Evolutionary conservation across 2,329 filamentous ascomycete genomes (phyloP), one percentile per base, ranked within the genome.

Genomic region (Cercospora nicotianae): DNA sequence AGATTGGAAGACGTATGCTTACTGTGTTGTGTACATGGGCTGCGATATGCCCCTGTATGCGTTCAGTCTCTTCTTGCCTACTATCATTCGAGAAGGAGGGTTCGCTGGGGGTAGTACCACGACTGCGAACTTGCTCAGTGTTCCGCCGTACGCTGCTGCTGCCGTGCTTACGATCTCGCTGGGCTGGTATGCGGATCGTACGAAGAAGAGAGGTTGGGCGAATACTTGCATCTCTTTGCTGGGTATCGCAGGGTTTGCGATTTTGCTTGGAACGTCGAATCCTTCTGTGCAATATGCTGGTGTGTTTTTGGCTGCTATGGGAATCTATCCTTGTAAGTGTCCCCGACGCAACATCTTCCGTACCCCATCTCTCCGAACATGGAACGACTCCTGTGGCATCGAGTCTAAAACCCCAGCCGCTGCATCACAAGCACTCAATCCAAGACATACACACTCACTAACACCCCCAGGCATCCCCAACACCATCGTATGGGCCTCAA

Each of bases 401-500:
- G n/a, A n/a, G n/a, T n/a, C n/a, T n/a, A n/a, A n/a, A n/a, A n/a
- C n/a, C n/a, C n/a, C n/a, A n/a, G n/a, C n/a, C n/a, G n/a, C n/a
- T n/a, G n/a, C n/a, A n/a, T n/a, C n/a, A n/a, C n/a, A n/a, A n/a
- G n/a, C n/a, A n/a, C n/a, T n/a, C n/a, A n/a, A n/a, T n/a, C n/a
- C n/a, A n/a, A n/a, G n/a, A n/a, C n/a, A n/a, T n/a, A n/a, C n/a
- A n/a, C n/a, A 30, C 8, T 3, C 26, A 31, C 42, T 48, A 23
- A 48, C n/a, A 23, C 0, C 8, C 42, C 5, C 42, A 48, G 42
- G 42, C 13, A 57, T 57, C 53, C 63, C 68, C 20, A 95, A 96
- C 77, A 96, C 92, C 0, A 92, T 97, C 70, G 89, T 90, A 1
- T 97, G 94, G 94, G 84, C 90, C 18, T 89, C 90, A 59, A 97